These are phyloP conservation scores for Hippophae tibetana DNA, from an alignment of 306 rosid species.

Conservation along the genomic window DNA sequence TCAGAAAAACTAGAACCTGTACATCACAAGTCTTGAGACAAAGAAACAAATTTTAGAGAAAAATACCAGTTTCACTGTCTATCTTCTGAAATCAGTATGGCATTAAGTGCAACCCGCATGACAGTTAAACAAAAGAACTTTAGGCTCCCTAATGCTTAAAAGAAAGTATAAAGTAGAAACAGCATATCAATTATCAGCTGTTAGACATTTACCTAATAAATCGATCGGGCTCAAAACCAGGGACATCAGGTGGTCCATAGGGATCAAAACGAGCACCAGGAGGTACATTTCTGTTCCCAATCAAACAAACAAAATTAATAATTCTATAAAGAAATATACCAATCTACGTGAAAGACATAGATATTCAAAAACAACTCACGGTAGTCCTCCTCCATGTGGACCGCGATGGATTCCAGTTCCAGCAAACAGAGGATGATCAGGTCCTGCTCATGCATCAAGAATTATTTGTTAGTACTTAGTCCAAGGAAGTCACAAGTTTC, in stretches of 20 bases:
- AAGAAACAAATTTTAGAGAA: too few species aligned
- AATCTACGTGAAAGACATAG: background rate
- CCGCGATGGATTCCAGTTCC: conserved; percentile 43
- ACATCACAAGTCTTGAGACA: too few species aligned
- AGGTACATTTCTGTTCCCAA: conserved; percentile 55
- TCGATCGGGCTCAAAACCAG: conserved; percentile 73
- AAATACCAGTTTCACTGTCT: too few species aligned
- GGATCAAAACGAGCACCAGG: conserved; percentile 92
- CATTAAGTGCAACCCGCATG: too few species aligned
- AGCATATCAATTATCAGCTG: background rate
- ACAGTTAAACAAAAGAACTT: too few species aligned
- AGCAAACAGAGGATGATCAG: conserved; percentile 60
- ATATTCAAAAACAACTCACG: conserved; percentile 45
- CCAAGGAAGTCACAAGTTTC: background rate
- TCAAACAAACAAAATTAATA: conserved; percentile 8
- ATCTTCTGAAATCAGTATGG: too few species aligned
- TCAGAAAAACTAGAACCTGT: too few species aligned
- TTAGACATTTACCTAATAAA: conserved; percentile 41
- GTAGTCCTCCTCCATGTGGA: conserved; percentile 51
- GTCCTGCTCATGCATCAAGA: conserved; percentile 38
- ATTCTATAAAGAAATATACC: background rate
- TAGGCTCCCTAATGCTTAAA: background rate
- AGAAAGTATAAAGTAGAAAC: background rate
- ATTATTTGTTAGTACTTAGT: conserved; percentile 4
- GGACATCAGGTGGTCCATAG: conserved; percentile 70